Evolutionary conservation across 306 rosid species (phyloP), one percentile per base, ranked within the genome.

Genomic region (Fragaria ananassa): DNA sequence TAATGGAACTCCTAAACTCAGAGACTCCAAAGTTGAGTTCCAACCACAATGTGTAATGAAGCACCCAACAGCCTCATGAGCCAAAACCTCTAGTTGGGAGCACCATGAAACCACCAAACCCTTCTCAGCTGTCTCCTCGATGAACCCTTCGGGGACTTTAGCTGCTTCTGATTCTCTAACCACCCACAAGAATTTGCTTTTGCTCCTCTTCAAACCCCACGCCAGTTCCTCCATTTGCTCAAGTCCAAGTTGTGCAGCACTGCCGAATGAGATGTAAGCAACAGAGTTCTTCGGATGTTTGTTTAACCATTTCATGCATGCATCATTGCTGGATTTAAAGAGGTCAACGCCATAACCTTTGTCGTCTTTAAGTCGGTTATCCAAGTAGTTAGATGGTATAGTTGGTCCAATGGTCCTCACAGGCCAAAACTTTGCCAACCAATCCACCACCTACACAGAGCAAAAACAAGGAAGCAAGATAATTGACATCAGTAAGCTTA

Each of bases 201-300:
- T 69, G 66, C 72, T 37, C 25, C 63, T 56, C 31, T 3, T 78
- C 56, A 85, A 61, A 46, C 81, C 81, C 53, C 53, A 64, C 29
- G 88, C 85, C 0, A 81, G 10, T 76, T 85, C 83, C 31, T 39
- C 60, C 68, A 58, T 75, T 61, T 78, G 79, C 61, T 81, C 88
- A 19, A 23, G 57, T n/a, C 34, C 44, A 3, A 84, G 56, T 8
- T 5, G 11, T 2, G 45, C 76, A 13, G 63, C 0, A 3, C 88
- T 84, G 17, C 88, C 88, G 39, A 78, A 84, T 2, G 83, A 78
- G 18, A 71, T 76, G 71, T 77, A 84, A 12, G 37, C 53, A 72
- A 78, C 74, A 35, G 80, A 70, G 3, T 58, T 66, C 67, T 34
- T 61, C 42, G 57, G 53, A 21, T 69, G 80, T 10, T 75, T 6